These are phyloP conservation scores for Pichia sp. DNA, from an alignment of 1,139 yeast genomes.

Conservation along the genomic window DNA sequence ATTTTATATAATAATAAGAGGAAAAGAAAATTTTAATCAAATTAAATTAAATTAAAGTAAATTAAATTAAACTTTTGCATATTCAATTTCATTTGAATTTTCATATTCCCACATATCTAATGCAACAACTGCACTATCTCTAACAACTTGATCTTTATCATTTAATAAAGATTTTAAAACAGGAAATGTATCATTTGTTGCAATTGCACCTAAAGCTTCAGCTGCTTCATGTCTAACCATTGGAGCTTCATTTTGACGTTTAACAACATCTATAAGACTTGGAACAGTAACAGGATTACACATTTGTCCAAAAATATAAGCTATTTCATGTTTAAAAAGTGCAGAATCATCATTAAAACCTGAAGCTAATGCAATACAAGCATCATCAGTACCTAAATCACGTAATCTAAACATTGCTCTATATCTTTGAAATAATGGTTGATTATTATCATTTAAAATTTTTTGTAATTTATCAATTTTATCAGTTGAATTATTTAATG, in stretches of 20 bases:
- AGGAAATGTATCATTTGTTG: constrained; percentile 93
- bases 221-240: constrained; percentile 99
- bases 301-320: constrained; percentile 95
- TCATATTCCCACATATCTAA: constrained; percentile 97
- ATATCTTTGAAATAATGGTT: constrained; percentile 86
- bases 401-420: constrained; percentile 98
- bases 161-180: constrained; percentile 70
- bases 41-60: neutral
- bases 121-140: constrained; percentile 95
- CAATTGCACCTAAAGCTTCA: constrained; percentile 95
- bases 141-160: constrained; percentile 83
- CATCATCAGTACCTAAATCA: constrained; percentile 89
- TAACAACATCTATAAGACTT: constrained; percentile 71
- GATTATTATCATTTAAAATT: constrained; percentile 67
- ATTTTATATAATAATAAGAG: neutral
- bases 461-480: constrained; percentile 58
- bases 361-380: constrained; percentile 82
- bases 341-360: constrained; percentile 92
- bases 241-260: constrained; percentile 75
- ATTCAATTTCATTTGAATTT: constrained; percentile 78
- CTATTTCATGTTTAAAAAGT: constrained; percentile 93
- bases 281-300: constrained; percentile 94
- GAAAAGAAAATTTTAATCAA: neutral
- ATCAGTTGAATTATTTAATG: constrained; percentile 40
- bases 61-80: constrained; percentile 38